These are phyloP conservation scores for Vinca major DNA, from an alignment of 305 asterid species.

Conservation along the genomic window DNA sequence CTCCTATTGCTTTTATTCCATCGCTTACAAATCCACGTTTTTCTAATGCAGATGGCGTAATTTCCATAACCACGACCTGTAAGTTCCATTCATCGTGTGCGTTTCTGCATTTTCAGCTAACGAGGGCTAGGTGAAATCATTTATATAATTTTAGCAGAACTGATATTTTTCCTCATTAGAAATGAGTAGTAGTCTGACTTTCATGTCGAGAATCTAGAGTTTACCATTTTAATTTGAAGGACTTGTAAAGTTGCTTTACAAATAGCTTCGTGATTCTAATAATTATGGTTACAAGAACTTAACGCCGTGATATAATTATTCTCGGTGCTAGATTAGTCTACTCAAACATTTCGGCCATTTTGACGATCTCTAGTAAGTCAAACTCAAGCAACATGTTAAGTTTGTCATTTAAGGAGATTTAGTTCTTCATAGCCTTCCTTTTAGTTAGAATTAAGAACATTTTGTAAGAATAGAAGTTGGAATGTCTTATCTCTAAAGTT, in stretches of 20 bases:
- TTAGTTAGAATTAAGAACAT: background rate
- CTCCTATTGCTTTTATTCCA: slow-evolving; percentile 10
- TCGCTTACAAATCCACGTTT: slow-evolving; percentile 19
- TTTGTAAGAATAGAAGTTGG: background rate
- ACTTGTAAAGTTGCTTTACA: background rate
- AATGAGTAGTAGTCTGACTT: background rate
- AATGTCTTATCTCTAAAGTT: background rate
- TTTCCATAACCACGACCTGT: slow-evolving; percentile 62
- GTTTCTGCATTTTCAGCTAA: background rate
- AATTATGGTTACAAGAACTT: background rate
- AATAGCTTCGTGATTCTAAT: background rate
- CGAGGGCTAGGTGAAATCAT: background rate
- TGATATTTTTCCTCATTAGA: background rate
- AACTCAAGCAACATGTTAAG: background rate
- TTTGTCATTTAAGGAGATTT: background rate
- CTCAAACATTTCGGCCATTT: background rate
- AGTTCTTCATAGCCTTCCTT: background rate
- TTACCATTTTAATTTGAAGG: background rate
- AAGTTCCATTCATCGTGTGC: slow-evolving; percentile 22
- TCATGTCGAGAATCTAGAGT: background rate
- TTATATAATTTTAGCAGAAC: background rate
- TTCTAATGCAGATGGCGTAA: slow-evolving; percentile 59
- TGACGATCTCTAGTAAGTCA: background rate
- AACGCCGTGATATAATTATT: background rate
- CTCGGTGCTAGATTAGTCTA: background rate